A percentile compares a stretch with the other conserved stretches of the same genome.
These are phyloP conservation scores for Lichtheimia hyalospora DNA, from an alignment of 371 early-diverging fungal genomes.

Conservation along the genomic window DNA sequence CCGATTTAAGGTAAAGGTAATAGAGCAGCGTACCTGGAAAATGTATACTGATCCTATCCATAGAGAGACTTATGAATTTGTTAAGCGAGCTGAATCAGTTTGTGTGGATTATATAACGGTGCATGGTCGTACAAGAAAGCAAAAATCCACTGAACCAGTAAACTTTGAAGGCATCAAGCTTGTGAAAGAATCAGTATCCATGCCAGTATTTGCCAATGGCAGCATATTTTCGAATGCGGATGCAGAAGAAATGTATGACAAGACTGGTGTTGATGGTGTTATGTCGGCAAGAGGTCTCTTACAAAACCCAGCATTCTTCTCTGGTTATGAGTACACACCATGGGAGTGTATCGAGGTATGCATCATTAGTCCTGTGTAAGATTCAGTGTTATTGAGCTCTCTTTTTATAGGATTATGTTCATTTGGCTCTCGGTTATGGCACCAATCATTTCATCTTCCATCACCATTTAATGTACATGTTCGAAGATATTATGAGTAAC, in stretches of 20 bases:
- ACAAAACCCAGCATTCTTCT: slow-evolving; percentile 86
- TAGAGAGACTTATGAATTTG: slow-evolving; percentile 78
- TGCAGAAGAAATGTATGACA: slow-evolving; percentile 64
- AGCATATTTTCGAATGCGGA: slow-evolving; percentile 70
- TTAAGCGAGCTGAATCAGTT: slow-evolving; percentile 71
- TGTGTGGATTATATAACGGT: slow-evolving; percentile 82
- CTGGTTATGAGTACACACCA: slow-evolving; percentile 69
- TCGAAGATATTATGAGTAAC: slow-evolving; percentile 84
- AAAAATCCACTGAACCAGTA: slow-evolving; percentile 75
- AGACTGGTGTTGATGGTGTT: slow-evolving; percentile 80
- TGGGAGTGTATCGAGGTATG: slow-evolving; percentile 70
- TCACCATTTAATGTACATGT: slow-evolving; percentile 95
- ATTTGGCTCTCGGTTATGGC: slow-evolving; percentile 77
- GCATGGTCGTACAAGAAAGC: slow-evolving; percentile 79
- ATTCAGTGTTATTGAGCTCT: background rate
- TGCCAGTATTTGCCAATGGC: slow-evolving; percentile 86
- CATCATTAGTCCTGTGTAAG: background rate
- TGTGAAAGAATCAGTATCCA: slow-evolving; percentile 67
- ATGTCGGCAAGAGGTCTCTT: slow-evolving; percentile 90
- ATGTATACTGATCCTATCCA: background rate
- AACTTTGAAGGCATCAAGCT: slow-evolving; percentile 72
- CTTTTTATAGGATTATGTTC: slow-evolving; percentile 70
- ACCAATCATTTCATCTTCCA: slow-evolving; percentile 86
- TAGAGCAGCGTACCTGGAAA: background rate
- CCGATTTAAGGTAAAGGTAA: slow-evolving; percentile 55